These are phyloP conservation scores for Russula griseocarnosa DNA, from an alignment of 768 basidiomycete genomes.

Conservation along the genomic window DNA sequence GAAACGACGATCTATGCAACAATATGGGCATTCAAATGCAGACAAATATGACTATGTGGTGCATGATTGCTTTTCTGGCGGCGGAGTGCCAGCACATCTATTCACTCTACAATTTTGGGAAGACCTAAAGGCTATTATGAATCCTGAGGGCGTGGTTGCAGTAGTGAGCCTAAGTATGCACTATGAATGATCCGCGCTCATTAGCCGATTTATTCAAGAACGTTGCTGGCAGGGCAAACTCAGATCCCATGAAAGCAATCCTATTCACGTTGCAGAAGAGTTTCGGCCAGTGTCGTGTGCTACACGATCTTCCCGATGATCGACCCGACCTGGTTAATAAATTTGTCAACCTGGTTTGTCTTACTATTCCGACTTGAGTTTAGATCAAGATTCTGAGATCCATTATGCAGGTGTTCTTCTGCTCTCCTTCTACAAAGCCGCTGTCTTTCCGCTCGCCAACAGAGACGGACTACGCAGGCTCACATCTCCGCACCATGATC, in stretches of 20 bases:
- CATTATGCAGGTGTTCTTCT: conserved; percentile 71
- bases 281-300: conserved; percentile 79
- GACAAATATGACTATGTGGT: conserved; percentile 65
- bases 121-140: conserved; percentile 59
- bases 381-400: background rate
- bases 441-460: conserved; percentile 55
- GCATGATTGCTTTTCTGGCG: conserved; percentile 94
- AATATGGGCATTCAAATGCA: conserved; percentile 29
- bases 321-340: conserved; percentile 47
- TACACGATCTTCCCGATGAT: conserved; percentile 61
- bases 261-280: conserved; percentile 61
- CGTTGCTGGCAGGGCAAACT: conserved; percentile 69
- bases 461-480: conserved; percentile 62
- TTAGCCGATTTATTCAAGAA: conserved; percentile 48
- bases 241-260: conserved; percentile 61
- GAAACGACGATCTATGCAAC: conserved; percentile 30
- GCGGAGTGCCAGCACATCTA: conserved; percentile 80
- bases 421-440: conserved; percentile 52
- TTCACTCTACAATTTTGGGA: conserved; percentile 85
- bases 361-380: background rate
- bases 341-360: conserved; percentile 70
- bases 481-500: conserved; percentile 60
- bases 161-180: conserved; percentile 52
- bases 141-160: conserved; percentile 69
- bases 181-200: background rate